phyloP scores from a whole-genome alignment of 2,329 filamentous ascomycete genomes.

The Fusarium sp. region DNA sequence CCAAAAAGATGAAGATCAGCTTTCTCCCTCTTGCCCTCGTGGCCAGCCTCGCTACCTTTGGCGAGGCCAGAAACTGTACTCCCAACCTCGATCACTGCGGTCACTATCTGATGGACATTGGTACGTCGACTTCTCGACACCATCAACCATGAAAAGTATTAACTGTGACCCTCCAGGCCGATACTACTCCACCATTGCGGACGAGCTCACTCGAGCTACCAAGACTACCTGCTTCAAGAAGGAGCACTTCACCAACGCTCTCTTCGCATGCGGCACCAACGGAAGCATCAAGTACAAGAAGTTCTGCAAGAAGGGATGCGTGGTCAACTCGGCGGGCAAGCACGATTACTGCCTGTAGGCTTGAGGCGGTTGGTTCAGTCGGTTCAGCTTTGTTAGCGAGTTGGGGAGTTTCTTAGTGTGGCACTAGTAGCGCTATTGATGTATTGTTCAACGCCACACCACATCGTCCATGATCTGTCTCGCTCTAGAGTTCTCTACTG shows the following conservation, averaged over 20 bases:
- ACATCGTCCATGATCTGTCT: not conserved
- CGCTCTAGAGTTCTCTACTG: too few species aligned
- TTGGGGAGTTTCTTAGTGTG: not conserved
- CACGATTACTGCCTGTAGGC: slow-evolving; percentile 11
- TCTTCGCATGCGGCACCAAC: slow-evolving; percentile 12
- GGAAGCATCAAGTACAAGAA: slow-evolving; percentile 15
- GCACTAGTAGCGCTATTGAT: not conserved
- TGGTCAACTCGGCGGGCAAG: not conserved
- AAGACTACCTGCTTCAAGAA: slow-evolving; percentile 14
- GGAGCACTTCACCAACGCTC: slow-evolving; percentile 5
- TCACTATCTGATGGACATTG: slow-evolving; percentile 5
- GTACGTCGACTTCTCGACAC: not conserved
- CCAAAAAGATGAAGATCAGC: slow-evolving; percentile 12
- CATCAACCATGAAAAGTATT: not conserved
- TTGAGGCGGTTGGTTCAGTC: not conserved
- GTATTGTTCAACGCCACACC: not conserved
- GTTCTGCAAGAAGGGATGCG: slow-evolving; percentile 17
- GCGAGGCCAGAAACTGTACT: slow-evolving; percentile 18
- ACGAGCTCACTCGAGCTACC: slow-evolving; percentile 10
- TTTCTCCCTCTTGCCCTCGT: slow-evolving; percentile 15
- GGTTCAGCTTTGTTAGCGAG: not conserved
- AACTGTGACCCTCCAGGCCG: not conserved
- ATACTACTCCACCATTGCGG: slow-evolving; percentile 10
- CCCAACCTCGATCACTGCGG: slow-evolving; percentile 20
- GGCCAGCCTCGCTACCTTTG: slow-evolving; percentile 15